phyloP scores from a whole-genome alignment of 2,329 filamentous ascomycete genomes.

The Sclerotinia nivalis region DNA sequence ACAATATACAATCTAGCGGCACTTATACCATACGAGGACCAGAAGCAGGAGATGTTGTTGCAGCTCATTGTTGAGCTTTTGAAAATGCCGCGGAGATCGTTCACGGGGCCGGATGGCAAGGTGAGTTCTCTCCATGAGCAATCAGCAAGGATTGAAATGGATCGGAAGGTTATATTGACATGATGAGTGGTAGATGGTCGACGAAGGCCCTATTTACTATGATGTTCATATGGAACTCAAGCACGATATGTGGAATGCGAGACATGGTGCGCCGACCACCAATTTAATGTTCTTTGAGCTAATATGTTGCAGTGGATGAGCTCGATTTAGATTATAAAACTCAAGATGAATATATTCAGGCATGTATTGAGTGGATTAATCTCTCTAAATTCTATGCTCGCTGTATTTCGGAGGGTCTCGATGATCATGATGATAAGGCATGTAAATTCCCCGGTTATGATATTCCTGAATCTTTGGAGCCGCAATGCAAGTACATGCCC shows the following conservation, averaged over 20 bases:
- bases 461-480: not conserved
- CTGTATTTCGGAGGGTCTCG: not conserved
- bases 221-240: not conserved
- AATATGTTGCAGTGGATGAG: not conserved
- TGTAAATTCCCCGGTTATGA: not conserved
- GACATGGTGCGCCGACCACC: no score
- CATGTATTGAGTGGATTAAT: slow-evolving; percentile 5
- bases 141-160: not conserved
- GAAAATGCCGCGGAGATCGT: not conserved
- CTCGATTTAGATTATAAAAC: not conserved
- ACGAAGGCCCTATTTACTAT: not conserved
- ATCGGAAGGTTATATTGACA: not conserved
- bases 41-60: not conserved
- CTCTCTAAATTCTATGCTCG: not conserved
- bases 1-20: not conserved
- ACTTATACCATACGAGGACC: not conserved
- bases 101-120: not conserved
- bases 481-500: not conserved
- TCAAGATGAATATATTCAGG: not conserved
- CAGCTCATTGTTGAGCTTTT: slow-evolving; percentile 5
- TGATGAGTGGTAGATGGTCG: not conserved
- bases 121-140: not conserved
- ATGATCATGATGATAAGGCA: not conserved
- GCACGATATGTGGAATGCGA: slow-evolving; percentile 9
- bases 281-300: not conserved